These are phyloP conservation scores for Fusarium armeniacum DNA, from an alignment of 2,329 filamentous ascomycete genomes.

Conservation along the genomic window DNA sequence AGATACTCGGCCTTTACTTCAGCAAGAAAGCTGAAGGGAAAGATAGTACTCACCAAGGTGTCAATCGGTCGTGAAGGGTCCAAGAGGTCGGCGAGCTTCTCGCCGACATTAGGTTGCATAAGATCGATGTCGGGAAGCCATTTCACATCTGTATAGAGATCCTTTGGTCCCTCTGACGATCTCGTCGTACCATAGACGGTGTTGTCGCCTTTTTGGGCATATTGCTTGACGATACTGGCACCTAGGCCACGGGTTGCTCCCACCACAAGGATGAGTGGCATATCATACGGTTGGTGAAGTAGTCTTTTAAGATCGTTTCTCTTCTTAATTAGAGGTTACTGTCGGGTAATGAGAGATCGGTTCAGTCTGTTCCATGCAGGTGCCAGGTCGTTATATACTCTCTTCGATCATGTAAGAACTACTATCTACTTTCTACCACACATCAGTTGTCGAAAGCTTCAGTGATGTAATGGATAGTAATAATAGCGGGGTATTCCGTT, in stretches of 20 bases:
- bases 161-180: conserved; percentile 59
- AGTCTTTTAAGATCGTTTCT: not conserved
- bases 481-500: conserved; percentile 27
- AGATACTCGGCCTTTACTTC: conserved; percentile 3
- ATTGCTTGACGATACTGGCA: conserved; percentile 70
- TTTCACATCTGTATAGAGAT: conserved; percentile 60
- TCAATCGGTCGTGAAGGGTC: conserved; percentile 57
- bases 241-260: conserved; percentile 79
- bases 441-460: conserved; percentile 9
- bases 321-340: not conserved
- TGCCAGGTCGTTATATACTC: not conserved
- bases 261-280: conserved; percentile 71
- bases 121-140: conserved; percentile 74
- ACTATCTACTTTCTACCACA: not conserved
- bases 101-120: conserved; percentile 61
- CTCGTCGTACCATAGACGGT: conserved; percentile 73
- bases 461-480: conserved; percentile 42
- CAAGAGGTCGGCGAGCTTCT: conserved; percentile 62
- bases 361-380: not conserved
- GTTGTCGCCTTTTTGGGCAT: conserved; percentile 62
- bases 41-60: conserved; percentile 57
- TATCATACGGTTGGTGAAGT: conserved; percentile 40
- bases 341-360: not conserved
- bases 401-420: conserved; percentile 1
- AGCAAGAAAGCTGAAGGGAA: not conserved